These are phyloP conservation scores for Ogataea ramenticola DNA, from an alignment of 805 yeast species.

Conservation along the genomic window DNA sequence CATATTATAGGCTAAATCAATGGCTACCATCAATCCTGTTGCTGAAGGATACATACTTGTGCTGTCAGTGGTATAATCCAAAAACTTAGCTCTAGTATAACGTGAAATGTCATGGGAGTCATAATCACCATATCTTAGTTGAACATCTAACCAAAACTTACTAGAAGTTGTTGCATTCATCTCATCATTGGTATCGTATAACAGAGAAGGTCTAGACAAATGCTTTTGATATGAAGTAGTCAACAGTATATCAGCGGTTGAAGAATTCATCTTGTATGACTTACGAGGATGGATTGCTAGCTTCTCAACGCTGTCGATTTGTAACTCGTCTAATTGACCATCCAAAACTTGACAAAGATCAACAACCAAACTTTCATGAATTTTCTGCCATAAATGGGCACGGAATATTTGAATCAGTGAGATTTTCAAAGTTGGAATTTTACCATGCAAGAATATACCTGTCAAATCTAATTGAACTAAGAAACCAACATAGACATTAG, in stretches of 20 bases:
- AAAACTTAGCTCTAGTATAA: constrained; percentile 84
- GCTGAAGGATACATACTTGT: constrained; percentile 85
- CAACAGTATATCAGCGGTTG: constrained; percentile 84
- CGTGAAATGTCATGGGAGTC: constrained; percentile 96
- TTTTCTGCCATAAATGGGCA: constrained; percentile 98
- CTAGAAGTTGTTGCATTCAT: constrained; percentile 50
- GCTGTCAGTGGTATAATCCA: constrained; percentile 88
- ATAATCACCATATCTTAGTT: constrained; percentile 91
- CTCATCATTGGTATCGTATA: constrained; percentile 63
- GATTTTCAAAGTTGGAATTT: constrained; percentile 93
- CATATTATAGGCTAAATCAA: constrained; percentile 93
- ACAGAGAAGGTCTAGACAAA: constrained; percentile 70
- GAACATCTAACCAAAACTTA: constrained; percentile 93
- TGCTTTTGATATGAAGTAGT: constrained; percentile 76
- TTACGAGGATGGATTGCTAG: constrained; percentile 95
- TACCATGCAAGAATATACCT: constrained; percentile 95
- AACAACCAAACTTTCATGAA: constrained; percentile 90
- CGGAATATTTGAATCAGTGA: constrained; percentile 94
- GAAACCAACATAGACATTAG: constrained; percentile 96
- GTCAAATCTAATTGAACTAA: constrained; percentile 93
- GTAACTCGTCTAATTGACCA: constrained; percentile 74
- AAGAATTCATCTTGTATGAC: constrained; percentile 94
- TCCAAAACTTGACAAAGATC: constrained; percentile 91
- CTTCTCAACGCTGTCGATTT: constrained; percentile 80
- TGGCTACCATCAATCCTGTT: constrained; percentile 83